A percentile compares a stretch with the other conserved stretches of the same genome.
Evolutionary conservation across 2,329 filamentous ascomycete species (phyloP).

Genomic region (Apiospora marii): DNA sequence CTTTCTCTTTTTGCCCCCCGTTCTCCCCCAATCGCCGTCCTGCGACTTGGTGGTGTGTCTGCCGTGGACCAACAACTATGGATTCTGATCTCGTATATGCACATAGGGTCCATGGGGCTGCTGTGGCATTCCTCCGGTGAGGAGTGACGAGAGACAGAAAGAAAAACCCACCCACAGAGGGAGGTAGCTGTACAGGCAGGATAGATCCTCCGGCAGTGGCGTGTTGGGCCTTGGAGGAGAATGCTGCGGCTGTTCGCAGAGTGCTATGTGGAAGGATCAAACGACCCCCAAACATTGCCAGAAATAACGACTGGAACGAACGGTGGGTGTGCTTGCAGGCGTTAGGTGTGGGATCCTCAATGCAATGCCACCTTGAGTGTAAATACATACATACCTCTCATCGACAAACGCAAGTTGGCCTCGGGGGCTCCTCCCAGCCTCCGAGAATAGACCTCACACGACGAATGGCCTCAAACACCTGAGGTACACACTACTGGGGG

Average conservation of each 20-base stretch:
- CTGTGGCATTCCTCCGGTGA: neutral
- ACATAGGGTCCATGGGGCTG: constrained; percentile 1
- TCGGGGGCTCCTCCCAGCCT: neutral
- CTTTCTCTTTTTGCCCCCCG: neutral
- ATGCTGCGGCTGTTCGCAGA: neutral
- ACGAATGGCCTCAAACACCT: neutral
- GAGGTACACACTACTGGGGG: neutral
- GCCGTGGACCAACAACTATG: neutral
- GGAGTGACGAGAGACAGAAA: no score
- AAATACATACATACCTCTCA: neutral
- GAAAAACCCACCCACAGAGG: neutral
- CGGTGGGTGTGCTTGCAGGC: neutral
- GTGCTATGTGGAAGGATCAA: neutral
- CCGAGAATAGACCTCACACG: neutral
- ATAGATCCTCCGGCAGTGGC: neutral
- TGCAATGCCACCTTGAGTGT: neutral
- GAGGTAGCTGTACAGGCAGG: neutral
- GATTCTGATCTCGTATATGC: neutral
- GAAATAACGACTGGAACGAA: neutral
- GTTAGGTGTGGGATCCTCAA: neutral
- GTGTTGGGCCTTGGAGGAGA: neutral
- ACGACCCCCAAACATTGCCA: neutral
- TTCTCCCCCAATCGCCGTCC: neutral
- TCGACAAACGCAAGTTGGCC: neutral
- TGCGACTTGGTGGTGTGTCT: neutral